Evolutionary conservation across 2,329 filamentous ascomycete genomes (phyloP), one percentile per base, ranked within the genome.

Genomic region (Hirsutella rhossiliensis): DNA sequence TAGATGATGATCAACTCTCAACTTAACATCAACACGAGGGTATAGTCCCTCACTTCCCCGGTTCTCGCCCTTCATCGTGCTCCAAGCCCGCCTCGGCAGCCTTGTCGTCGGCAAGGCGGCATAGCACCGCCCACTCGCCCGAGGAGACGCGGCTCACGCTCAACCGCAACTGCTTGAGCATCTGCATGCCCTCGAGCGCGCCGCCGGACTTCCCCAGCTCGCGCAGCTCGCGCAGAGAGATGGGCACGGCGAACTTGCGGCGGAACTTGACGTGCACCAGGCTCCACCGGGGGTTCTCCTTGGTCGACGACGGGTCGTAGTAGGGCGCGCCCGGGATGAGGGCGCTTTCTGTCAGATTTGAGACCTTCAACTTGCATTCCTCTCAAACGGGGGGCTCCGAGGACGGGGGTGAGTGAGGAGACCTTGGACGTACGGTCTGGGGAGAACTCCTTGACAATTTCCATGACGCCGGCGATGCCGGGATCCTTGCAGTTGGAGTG

Each of bases 401-500:
- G 27, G 30, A 15, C n/a, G 36, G 3, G n/a, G n/a, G 42, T 23
- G 5, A 23, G 11, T 7, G 7, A 3, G 9, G 9, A 15, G n/a
- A n/a, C 3, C 3, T 27, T 27, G 13, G 27, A 63, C 75, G 53
- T 65, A 86, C 84, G 66, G 55, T 98, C 92, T 9, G 86, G 75
- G 2, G 82, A 82, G 52, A 87, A 84, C 58, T 95, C 89, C 50
- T 78, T 73, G 15, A 94, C 88, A 49, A 98, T 84, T 56, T 92
- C 84, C 84, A 95, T 89, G 17, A 82, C 77, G 2, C 89, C 89
- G 1, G 82, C 87, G 40, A 97, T 87, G 3, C 86, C 90, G 0
- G 89, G 88, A 20, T 82, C 76, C 60, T 94, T 94, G 65, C 86
- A 92, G 56, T 92, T 94, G 40, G 86, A 94, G 64, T 96, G 90